Evolutionary conservation across 352 stramenopile species (phyloP), one percentile per base, ranked within the genome.

Genomic region (Globisporangium acanthophoron): DNA sequence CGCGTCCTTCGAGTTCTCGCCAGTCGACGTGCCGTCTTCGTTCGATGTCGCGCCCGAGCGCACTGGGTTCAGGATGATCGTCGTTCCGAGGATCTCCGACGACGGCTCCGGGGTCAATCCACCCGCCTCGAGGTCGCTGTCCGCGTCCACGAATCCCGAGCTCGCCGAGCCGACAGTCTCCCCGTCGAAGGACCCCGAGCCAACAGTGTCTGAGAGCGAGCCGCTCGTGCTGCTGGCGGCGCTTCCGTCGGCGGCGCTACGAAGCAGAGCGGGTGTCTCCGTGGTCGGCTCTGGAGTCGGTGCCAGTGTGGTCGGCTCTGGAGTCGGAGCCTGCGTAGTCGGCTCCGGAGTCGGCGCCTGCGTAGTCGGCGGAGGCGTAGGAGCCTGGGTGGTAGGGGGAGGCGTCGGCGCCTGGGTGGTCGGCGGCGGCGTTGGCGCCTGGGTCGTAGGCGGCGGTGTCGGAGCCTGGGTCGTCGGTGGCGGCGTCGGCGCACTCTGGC

Each of bases 401-500:
- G 61, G 33, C 12, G 31, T 61, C 16, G 50, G 59, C 37, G 54
- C 50, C 37, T 33, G 56, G 40, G 62, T 66, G 56, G 41, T 47
- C 29, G 65, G 60, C 2, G 67, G n/a, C 0, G 64, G 57, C 0
- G 57, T 63, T 0, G 57, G 57, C 5, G 49, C 57, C 29, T 53
- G 40, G 5, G 57, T 50, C 9, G 64, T 64, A 0, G 61, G 43
- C 2, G 56, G 41, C 11, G 61, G 33, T 9, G 31, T 61, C 16
- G 50, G 59, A 37, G 54, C 50, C 35, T 31, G 56, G 40, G 62
- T 66, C 58, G 41, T 47, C 35, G 65, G 60, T 2, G 67, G n/a
- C 8, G 33, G 33, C 33, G 33, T 37, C 33, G 33, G 33, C 8
- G 33, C 1, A 59, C 61, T 54, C 21, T 64, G 59, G 40, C 61